Conservation (phyloP, 345 rosid species). For the Citrus sp. region DNA sequence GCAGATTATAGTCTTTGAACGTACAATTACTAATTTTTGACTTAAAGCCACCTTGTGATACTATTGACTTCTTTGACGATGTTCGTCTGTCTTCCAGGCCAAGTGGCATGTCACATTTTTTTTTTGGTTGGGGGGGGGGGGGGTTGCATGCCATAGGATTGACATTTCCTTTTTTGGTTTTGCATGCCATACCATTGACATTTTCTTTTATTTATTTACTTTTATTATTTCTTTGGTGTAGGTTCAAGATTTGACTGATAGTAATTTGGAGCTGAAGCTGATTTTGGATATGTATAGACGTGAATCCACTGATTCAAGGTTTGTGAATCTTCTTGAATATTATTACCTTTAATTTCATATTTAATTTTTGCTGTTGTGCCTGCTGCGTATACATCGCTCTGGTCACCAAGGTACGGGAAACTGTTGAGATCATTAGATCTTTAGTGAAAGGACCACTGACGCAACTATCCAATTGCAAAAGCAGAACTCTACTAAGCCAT, state of each 20-base stretch:
- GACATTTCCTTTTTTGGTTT: not conserved
- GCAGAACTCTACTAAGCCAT: not conserved
- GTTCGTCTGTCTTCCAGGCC: not conserved
- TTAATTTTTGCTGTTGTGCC: not conserved
- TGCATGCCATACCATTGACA: not conserved
- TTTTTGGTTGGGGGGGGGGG: no score
- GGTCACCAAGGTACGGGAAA: not conserved
- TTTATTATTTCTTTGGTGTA: constrained; percentile 31
- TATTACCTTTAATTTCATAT: not conserved
- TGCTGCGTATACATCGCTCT: not conserved
- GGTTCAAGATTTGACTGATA: constrained; percentile 66
- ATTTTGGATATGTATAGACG: constrained; percentile 84
- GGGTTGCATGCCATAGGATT: not conserved
- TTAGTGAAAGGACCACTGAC: not conserved
- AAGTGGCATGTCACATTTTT: not conserved
- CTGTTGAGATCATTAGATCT: not conserved
- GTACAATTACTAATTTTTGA: not conserved
- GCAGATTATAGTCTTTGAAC: not conserved
- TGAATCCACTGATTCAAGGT: constrained; percentile 79
- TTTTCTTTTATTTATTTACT: not conserved
- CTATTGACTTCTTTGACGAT: not conserved
- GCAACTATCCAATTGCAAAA: not conserved
- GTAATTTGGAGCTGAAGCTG: constrained; percentile 73
- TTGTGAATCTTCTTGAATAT: constrained; percentile 9
- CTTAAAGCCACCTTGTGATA: not conserved